Evolutionary conservation across 805 yeast genomes (phyloP).

Genomic region (Aciculoconidium aculeatum): DNA sequence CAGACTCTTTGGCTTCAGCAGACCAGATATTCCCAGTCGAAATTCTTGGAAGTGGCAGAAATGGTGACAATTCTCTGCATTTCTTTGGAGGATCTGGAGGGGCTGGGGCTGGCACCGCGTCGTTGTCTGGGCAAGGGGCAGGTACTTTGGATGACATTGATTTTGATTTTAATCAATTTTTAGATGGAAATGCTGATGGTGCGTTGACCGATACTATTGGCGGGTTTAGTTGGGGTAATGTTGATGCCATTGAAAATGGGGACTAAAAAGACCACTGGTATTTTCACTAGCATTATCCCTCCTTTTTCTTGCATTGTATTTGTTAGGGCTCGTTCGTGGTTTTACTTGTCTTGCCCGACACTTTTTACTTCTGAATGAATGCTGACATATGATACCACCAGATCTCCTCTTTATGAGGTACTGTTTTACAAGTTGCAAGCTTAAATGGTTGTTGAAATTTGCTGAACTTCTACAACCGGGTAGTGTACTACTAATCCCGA

Average conservation of each 20-base stretch:
- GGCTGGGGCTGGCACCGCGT: slow-evolving; percentile 12
- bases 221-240: slow-evolving; percentile 37
- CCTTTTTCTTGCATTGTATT: too few relatives aligned
- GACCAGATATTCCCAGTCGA: slow-evolving; percentile 34
- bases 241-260: slow-evolving; percentile 21
- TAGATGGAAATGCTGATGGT: slow-evolving; percentile 29
- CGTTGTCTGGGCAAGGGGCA: slow-evolving; percentile 11
- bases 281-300: too few relatives aligned
- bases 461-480: too few relatives aligned
- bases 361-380: too few relatives aligned
- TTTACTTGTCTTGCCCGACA: too few relatives aligned
- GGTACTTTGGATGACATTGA: slow-evolving; percentile 38
- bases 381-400: too few relatives aligned
- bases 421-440: too few relatives aligned
- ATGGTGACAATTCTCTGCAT: slow-evolving; percentile 13
- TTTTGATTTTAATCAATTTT: slow-evolving; percentile 38
- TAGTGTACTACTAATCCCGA: too few relatives aligned
- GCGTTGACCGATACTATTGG: slow-evolving; percentile 28
- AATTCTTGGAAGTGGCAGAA: slow-evolving; percentile 19
- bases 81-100: slow-evolving; percentile 21
- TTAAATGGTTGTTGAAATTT: too few relatives aligned
- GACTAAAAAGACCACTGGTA: neutral
- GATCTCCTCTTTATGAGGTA: too few relatives aligned
- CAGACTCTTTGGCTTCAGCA: slow-evolving; percentile 14
- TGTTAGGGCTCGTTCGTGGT: too few relatives aligned